These are phyloP conservation scores for Malus hybrid DNA, from an alignment of 331 rosid genomes.

Conservation along the genomic window DNA sequence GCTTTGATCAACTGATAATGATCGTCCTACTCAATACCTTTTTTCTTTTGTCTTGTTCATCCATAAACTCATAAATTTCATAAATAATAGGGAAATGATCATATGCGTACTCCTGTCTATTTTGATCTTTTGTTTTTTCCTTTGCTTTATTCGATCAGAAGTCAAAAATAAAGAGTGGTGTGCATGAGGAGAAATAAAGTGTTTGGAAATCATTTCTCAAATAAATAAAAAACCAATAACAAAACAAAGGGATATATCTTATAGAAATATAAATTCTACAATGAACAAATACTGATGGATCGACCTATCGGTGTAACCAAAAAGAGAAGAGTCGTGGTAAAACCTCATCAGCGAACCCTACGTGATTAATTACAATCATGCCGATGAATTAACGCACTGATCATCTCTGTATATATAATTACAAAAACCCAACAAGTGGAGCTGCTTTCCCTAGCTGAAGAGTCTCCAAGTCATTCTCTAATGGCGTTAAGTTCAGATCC, in stretches of 20 bases:
- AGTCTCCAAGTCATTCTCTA: conserved; percentile 73
- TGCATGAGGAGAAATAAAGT: no score
- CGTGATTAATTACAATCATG: background rate
- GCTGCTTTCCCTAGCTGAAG: conserved; percentile 47
- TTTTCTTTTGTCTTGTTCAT: no score
- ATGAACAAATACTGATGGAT: conserved; percentile 9
- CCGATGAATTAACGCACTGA: background rate
- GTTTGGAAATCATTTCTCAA: no score
- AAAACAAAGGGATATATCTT: background rate
- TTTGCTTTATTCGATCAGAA: no score
- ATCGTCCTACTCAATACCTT: no score
- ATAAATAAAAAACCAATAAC: no score
- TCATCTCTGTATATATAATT: background rate
- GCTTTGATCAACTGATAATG: no score
- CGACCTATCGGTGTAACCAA: background rate
- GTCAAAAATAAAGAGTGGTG: no score
- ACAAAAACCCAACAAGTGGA: conserved; percentile 38
- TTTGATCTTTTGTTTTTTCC: no score
- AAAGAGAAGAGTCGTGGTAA: background rate
- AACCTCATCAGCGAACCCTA: background rate
- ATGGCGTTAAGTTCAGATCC: conserved; percentile 89
- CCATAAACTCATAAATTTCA: no score
- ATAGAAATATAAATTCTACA: background rate
- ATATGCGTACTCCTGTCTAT: no score
- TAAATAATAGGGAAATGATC: no score